These are phyloP conservation scores for Exserohilum rostratum DNA, from an alignment of 2,329 filamentous ascomycete species.

Conservation along the genomic window DNA sequence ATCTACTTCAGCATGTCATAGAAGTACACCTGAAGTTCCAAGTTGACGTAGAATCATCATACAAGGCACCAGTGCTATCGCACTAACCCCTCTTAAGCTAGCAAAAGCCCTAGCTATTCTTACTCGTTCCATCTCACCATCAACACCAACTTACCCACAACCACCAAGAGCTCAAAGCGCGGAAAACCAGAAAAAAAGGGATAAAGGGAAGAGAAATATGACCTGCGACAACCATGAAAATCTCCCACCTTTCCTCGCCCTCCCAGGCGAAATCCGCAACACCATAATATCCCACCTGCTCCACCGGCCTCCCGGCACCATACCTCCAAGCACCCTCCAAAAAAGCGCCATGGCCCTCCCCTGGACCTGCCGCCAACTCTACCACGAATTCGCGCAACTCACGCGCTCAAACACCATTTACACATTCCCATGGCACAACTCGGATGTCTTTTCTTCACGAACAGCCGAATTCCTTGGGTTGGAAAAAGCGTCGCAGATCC, in stretches of 20 bases:
- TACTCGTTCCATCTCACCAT: no score
- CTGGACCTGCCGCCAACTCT: slow-evolving; percentile 24
- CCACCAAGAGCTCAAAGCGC: neutral
- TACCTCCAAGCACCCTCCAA: slow-evolving; percentile 9
- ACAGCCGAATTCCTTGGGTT: neutral
- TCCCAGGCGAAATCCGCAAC: slow-evolving; percentile 28
- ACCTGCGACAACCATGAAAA: neutral
- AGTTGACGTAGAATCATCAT: no score
- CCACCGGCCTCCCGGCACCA: slow-evolving; percentile 5
- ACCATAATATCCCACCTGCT: slow-evolving; percentile 23
- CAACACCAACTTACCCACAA: no score
- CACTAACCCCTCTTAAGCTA: no score
- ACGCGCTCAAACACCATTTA: slow-evolving; percentile 22
- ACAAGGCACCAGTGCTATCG: no score
- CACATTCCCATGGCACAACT: slow-evolving; percentile 4
- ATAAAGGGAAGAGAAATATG: neutral
- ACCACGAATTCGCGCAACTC: slow-evolving; percentile 18
- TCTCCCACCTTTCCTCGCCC: slow-evolving; percentile 10
- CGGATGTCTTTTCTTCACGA: slow-evolving; percentile 2
- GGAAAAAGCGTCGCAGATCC: slow-evolving; percentile 3
- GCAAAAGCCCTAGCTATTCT: no score
- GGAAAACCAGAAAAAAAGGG: neutral
- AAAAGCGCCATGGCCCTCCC: slow-evolving; percentile 24
- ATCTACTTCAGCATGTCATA: no score
- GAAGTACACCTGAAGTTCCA: no score